These are phyloP conservation scores for Physcomitrellopsis africana DNA, from an alignment of 225 moss, liverwort and hornwort species.

Conservation along the genomic window DNA sequence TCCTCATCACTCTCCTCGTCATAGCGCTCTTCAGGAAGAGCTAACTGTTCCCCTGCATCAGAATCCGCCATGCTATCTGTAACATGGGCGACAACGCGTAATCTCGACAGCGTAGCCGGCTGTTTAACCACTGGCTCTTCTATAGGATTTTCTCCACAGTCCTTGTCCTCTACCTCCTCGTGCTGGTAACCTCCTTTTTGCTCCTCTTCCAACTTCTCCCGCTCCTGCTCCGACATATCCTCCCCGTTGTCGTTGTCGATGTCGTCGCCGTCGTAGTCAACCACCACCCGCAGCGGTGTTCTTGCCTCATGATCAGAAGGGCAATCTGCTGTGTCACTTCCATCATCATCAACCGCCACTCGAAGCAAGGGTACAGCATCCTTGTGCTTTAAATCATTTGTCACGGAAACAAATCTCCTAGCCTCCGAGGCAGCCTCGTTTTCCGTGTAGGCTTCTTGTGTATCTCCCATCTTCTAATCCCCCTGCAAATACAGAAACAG, in stretches of 20 bases:
- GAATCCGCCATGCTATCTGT: conserved; percentile 51
- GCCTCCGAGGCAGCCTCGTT: conserved; percentile 33
- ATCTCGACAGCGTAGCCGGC: conserved; percentile 18
- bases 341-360: conserved; percentile 46
- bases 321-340: conserved; percentile 21
- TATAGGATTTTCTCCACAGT: conserved; percentile 35
- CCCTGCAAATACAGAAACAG: conserved; percentile 2
- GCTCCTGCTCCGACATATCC: conserved; percentile 22
- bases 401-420: conserved; percentile 27
- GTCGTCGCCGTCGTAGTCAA: conserved; percentile 28
- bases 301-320: conserved; percentile 13
- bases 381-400: conserved; percentile 19
- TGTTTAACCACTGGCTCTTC: conserved; percentile 49
- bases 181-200: background rate
- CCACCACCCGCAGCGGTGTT: conserved; percentile 43
- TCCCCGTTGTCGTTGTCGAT: background rate
- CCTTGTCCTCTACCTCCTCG: too few relatives aligned
- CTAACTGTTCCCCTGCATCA: conserved; percentile 51
- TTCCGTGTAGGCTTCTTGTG: conserved; percentile 28
- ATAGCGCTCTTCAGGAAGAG: conserved; percentile 47
- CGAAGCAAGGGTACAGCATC: conserved; percentile 36
- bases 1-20: conserved; percentile 49
- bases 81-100: conserved; percentile 50
- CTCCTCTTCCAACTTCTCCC: conserved; percentile 28
- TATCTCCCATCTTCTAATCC: conserved; percentile 45